These are phyloP conservation scores for Hanseniaspora lindneri DNA, from an alignment of 805 yeast genomes.

Conservation along the genomic window DNA sequence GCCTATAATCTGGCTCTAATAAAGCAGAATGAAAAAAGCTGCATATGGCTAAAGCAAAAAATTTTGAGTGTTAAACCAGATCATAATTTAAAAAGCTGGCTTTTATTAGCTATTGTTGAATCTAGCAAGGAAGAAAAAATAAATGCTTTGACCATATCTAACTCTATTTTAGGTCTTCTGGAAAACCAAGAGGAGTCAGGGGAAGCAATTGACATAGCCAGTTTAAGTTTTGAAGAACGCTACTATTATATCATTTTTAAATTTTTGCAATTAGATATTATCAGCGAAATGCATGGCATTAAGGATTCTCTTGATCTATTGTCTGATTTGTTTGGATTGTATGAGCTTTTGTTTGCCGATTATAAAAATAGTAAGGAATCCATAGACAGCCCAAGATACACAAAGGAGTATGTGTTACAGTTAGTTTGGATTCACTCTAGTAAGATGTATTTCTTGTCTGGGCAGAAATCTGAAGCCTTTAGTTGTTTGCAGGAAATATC, in stretches of 20 bases:
- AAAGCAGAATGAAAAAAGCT: slow-evolving; percentile 34
- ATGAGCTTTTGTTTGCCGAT: slow-evolving; percentile 36
- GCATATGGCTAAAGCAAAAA: slow-evolving; percentile 36
- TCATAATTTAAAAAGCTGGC: slow-evolving; percentile 48
- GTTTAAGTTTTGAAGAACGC: slow-evolving; percentile 23
- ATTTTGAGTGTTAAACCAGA: slow-evolving; percentile 42
- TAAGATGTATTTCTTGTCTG: slow-evolving; percentile 47
- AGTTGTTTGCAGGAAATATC: slow-evolving; percentile 66
- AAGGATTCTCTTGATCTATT: slow-evolving; percentile 49
- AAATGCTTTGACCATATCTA: slow-evolving; percentile 46
- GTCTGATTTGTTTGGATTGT: slow-evolving; percentile 54
- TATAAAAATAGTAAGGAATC: slow-evolving; percentile 17
- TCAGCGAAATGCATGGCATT: slow-evolving; percentile 49
- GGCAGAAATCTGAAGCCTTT: slow-evolving; percentile 46
- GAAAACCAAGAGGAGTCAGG: slow-evolving; percentile 21
- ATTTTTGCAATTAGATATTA: slow-evolving; percentile 60
- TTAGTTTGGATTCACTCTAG: slow-evolving; percentile 67
- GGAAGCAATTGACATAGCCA: slow-evolving; percentile 2
- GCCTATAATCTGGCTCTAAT: slow-evolving; percentile 38
- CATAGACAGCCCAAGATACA: slow-evolving; percentile 18
- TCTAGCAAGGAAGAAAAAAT: slow-evolving; percentile 48
- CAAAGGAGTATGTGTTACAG: slow-evolving; percentile 38
- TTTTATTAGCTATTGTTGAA: slow-evolving; percentile 50
- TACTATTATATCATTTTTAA: slow-evolving; percentile 55
- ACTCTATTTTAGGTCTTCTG: slow-evolving; percentile 40